Evolutionary conservation across 768 basidiomycete species (phyloP), one percentile per base, ranked within the genome.

Genomic region (Boletus rex-veris): DNA sequence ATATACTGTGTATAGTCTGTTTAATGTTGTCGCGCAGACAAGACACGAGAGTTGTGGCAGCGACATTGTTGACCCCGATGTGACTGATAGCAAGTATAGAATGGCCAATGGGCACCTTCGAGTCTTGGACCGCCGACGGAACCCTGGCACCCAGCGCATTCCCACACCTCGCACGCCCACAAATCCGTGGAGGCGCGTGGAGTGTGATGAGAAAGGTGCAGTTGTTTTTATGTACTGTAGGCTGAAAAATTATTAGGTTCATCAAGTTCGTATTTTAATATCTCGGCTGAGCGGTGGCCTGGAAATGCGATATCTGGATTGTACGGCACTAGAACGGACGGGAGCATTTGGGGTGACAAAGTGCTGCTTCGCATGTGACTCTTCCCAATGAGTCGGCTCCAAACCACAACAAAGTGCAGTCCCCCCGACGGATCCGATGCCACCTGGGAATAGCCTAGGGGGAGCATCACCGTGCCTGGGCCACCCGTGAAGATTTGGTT

Each of bases 401-500:
- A 28, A 28, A 2, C 28, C 28, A 28, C 28, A 28, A 28, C 8
- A 28, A 6, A 36, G 15, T 36, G 15, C 35, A 36, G 35, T 36
- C 48, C 12, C 55, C 26, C 11, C 14, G 44, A 52, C 40, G 59
- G 54, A 57, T 58, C 50, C 47, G 50, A 53, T 58, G 12, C 33
- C 11, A 35, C 33, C 33, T 35, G 33, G 3, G 11, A 14, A 14
- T 11, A 6, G 37, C 28, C 28, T 44, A 47, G 50, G 26, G 59
- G 59, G 48, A 43, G 45, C 46, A 36, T 42, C 56, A 21, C 9
- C 35, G 38, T 53, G 37, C 42, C 26, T 53, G 37, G 30, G 19
- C 41, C 21, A 24, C 31, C 37, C 41, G 42, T 36, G 37, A 55
- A 58, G 54, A 46, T 58, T 43, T 52, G 38, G 56, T 19, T 47